phyloP scores from a whole-genome alignment of 345 rosid species.

The Corymbia maculata region DNA sequence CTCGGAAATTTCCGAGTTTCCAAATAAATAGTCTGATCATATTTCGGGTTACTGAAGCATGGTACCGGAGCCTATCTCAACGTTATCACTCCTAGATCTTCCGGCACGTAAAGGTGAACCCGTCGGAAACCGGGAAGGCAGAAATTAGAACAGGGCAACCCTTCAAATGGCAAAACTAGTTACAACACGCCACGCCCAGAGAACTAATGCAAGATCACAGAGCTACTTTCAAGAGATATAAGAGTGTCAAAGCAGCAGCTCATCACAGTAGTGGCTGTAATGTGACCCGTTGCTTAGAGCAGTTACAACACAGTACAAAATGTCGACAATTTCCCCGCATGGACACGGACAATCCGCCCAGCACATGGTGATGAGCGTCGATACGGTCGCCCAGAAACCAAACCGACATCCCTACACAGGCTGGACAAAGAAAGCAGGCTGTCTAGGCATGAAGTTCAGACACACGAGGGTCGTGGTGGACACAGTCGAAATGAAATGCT shows the following conservation, averaged over 20 bases:
- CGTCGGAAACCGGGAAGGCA: background rate
- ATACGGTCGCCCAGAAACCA: background rate
- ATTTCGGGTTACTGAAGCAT: accelerated
- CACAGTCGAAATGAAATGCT: background rate
- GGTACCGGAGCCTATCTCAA: accelerated
- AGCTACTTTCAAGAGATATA: too few species aligned
- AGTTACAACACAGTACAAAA: background rate
- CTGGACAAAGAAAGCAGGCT: background rate
- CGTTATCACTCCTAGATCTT: background rate
- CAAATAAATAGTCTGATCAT: background rate
- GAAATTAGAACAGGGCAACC: background rate
- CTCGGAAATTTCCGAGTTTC: background rate
- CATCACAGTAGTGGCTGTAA: background rate
- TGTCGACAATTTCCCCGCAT: background rate
- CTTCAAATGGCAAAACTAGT: background rate
- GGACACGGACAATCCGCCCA: background rate
- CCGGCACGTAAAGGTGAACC: accelerated
- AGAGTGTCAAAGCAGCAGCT: background rate
- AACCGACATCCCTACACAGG: background rate
- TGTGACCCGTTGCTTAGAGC: background rate
- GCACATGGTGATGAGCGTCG: accelerated
- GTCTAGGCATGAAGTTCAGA: background rate
- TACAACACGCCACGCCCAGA: too few species aligned
- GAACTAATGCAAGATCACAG: too few species aligned
- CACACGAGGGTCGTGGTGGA: background rate